Conservation (phyloP, 148 eudicot genomes). For the Rhododendron vialii region DNA sequence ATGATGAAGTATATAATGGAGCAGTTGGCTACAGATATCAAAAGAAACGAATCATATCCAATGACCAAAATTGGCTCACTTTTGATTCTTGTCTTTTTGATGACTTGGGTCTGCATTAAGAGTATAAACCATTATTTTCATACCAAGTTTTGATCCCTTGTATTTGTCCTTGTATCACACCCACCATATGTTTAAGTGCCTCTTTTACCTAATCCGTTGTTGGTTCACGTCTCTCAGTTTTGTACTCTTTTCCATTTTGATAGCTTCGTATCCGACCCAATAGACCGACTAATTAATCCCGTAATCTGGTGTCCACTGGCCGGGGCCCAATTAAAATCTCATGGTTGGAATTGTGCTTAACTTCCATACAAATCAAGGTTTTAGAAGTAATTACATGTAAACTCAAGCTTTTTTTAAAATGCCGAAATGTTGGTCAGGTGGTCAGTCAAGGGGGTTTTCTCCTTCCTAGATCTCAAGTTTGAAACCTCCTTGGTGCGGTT, state of each 20-base stretch:
- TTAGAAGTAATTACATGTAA: neutral
- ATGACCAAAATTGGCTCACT: neutral
- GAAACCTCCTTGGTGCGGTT: neutral
- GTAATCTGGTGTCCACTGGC: neutral
- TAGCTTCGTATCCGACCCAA: neutral
- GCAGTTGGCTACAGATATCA: neutral
- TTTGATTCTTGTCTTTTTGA: neutral
- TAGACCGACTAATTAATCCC: neutral
- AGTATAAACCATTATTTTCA: neutral
- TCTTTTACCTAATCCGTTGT: neutral
- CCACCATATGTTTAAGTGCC: neutral
- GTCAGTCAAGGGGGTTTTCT: neutral
- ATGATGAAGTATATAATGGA: neutral
- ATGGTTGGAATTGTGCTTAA: neutral
- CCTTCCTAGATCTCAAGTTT: neutral
- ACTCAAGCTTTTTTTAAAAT: neutral
- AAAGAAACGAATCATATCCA: neutral
- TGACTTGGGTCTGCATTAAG: neutral
- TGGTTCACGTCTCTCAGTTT: neutral
- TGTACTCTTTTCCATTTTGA: neutral
- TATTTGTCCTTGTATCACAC: neutral
- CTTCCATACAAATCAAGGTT: neutral
- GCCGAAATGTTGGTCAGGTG: neutral
- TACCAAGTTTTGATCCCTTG: neutral
- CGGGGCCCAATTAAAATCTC: neutral